Conservation (phyloP, 352 stramenopile genomes). For the Peronospora belbahrii region DNA sequence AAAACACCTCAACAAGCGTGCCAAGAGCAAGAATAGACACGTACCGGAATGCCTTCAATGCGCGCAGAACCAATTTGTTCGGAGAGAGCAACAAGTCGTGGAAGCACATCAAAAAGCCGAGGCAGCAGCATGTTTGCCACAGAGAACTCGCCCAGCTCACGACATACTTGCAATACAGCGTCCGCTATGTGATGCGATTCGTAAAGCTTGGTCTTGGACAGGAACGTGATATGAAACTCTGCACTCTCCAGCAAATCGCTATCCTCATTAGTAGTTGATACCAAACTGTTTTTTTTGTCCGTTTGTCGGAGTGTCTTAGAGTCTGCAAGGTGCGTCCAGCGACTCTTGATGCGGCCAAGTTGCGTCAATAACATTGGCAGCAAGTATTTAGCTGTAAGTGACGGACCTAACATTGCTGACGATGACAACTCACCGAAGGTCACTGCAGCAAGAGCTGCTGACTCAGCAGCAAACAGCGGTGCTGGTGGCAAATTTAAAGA, state of each 20-base stretch:
- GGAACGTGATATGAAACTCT: constrained; percentile 59
- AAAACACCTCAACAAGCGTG: neutral
- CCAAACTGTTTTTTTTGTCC: constrained; percentile 19
- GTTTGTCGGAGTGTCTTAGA: constrained; percentile 30
- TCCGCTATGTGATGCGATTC: constrained; percentile 63
- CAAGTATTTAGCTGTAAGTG: constrained; percentile 53
- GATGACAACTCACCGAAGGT: constrained; percentile 48
- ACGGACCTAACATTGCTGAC: constrained; percentile 41
- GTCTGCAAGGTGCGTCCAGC: constrained; percentile 50
- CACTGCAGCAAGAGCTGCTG: constrained; percentile 33
- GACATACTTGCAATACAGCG: constrained; percentile 52
- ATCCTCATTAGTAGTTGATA: constrained; percentile 19
- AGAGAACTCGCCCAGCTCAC: constrained; percentile 42
- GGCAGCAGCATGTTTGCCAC: constrained; percentile 45
- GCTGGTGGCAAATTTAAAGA: constrained; percentile 5
- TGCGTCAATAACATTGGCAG: constrained; percentile 45
- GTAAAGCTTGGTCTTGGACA: constrained; percentile 51
- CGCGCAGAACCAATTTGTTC: constrained; percentile 58
- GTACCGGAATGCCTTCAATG: constrained; percentile 63
- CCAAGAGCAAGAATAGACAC: constrained; percentile 3
- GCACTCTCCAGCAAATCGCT: constrained; percentile 12
- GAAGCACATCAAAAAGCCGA: constrained; percentile 52
- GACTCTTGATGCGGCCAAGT: constrained; percentile 41
- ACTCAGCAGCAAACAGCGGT: constrained; percentile 39
- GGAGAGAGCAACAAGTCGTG: constrained; percentile 39